Conservation (phyloP, 192 early-diverging fungal species). For the Linnemannia elongata region DNA sequence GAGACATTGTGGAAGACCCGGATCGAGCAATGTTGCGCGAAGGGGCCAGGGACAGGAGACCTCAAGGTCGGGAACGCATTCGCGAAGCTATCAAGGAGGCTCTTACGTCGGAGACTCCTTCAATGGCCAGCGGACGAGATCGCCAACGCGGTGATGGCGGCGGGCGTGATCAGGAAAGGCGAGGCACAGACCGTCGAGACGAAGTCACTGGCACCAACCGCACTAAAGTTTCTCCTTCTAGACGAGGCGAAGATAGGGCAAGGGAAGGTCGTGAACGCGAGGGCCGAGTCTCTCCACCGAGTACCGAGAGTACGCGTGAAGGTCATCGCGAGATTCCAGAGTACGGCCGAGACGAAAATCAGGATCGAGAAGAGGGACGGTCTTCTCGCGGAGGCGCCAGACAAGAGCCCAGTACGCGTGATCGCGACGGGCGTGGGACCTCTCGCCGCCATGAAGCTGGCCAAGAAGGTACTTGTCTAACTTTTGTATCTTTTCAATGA, state of each 20-base stretch:
- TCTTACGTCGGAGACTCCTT: background rate
- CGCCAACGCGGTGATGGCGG: conserved; percentile 10
- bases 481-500: too few relatives aligned
- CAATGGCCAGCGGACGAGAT: conserved; percentile 12
- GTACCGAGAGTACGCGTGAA: background rate
- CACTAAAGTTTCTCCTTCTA: conserved; percentile 12
- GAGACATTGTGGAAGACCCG: background rate
- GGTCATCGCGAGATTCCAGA: background rate
- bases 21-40: conserved; percentile 1
- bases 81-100: conserved; percentile 10
- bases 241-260: conserved; percentile 16
- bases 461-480: conserved; percentile 23
- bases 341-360: background rate
- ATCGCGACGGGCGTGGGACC: conserved; percentile 15
- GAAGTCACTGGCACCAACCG: conserved; percentile 11
- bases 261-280: conserved; percentile 23
- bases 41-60: background rate
- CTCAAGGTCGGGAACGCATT: conserved; percentile 11
- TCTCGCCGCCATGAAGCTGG: conserved; percentile 29
- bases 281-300: background rate
- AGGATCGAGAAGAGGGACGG: conserved; percentile 10
- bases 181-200: conserved; percentile 22
- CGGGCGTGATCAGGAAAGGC: conserved; percentile 30
- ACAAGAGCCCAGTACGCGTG: background rate
- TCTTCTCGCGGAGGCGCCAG: conserved; percentile 1